A percentile compares a stretch with the other conserved stretches of the same genome.
Conservation (phyloP, 2,329 filamentous ascomycete species). For the Pseudocercospora ulei region DNA sequence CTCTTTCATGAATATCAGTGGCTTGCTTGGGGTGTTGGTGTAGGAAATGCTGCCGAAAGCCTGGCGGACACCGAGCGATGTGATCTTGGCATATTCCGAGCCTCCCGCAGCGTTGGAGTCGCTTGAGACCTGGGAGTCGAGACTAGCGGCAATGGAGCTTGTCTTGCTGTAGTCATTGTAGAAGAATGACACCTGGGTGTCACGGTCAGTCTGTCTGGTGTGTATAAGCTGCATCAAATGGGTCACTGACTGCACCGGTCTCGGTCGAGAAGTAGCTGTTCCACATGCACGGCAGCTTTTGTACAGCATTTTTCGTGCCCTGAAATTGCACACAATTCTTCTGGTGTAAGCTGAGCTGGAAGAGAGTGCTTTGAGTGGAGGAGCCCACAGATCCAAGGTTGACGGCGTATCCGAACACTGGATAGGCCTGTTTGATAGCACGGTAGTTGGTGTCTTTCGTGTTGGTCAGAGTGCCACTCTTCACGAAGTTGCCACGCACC, state of each 20-base stretch:
- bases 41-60: conserved; percentile 45
- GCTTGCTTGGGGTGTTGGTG: conserved; percentile 41
- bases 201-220: not conserved
- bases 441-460: conserved; percentile 42
- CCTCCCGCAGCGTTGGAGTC: conserved; percentile 43
- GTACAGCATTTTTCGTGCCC: conserved; percentile 30
- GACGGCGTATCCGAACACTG: conserved; percentile 47
- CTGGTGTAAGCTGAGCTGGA: conserved; percentile 46
- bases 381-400: conserved; percentile 42
- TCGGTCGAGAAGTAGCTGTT: conserved; percentile 44
- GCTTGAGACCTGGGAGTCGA: conserved; percentile 39
- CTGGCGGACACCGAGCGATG: conserved; percentile 45
- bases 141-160: conserved; percentile 32
- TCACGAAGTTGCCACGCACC: conserved; percentile 43
- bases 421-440: conserved; percentile 42
- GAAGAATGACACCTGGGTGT: conserved; percentile 35
- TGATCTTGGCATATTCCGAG: conserved; percentile 43
- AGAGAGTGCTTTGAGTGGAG: conserved; percentile 36
- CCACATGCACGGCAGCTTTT: conserved; percentile 43
- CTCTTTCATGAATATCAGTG: conserved; percentile 49
- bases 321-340: conserved; percentile 45
- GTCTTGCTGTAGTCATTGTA: conserved; percentile 42
- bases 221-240: too few species aligned
- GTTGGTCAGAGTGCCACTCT: conserved; percentile 40
- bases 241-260: conserved; percentile 36